A percentile compares a stretch with the other conserved stretches of the same genome.
phyloP scores from a whole-genome alignment of 257 asterid species.

The Verbena officinalis region DNA sequence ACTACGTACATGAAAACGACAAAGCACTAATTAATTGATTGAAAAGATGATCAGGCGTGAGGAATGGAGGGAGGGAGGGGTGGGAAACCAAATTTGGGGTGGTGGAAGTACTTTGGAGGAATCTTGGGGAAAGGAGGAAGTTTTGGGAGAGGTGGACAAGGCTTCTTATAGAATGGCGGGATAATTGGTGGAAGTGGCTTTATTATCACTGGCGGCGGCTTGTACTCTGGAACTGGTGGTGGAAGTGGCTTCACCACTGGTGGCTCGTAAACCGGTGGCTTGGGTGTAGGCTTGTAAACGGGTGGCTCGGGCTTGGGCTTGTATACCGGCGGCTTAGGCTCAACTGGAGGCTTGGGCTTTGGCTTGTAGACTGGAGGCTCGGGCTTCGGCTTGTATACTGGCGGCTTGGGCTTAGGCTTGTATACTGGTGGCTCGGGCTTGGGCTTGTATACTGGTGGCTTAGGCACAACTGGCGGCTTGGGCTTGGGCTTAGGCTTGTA shows the following conservation, averaged over 20 bases:
- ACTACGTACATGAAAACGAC: neutral
- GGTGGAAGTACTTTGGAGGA: conserved; percentile 65
- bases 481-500: conserved; percentile 45
- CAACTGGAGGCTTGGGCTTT: conserved; percentile 35
- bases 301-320: too few species aligned
- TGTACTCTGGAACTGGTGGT: conserved; percentile 38
- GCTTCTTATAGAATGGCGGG: conserved; percentile 61
- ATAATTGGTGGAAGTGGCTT: neutral
- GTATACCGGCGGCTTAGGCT: conserved; percentile 30
- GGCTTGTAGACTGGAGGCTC: conserved; percentile 47
- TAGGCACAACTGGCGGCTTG: conserved; percentile 27
- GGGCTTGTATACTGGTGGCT: conserved; percentile 35
- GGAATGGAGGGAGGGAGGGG: conserved; percentile 59
- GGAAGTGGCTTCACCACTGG: conserved; percentile 32
- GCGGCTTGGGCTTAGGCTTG: conserved; percentile 22
- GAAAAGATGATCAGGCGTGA: conserved; percentile 36
- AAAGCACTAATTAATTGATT: conserved; percentile 17
- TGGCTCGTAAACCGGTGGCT: too few species aligned
- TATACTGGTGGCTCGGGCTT: conserved; percentile 36
- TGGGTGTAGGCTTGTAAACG: too few species aligned
- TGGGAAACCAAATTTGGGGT: conserved; percentile 66
- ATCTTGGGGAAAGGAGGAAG: conserved; percentile 58
- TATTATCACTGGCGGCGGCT: neutral
- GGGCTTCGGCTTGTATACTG: conserved; percentile 30
- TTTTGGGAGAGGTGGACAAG: conserved; percentile 59